Evolutionary conservation across 345 rosid genomes (phyloP).

Genomic region (Abelmoschus esculentus): DNA sequence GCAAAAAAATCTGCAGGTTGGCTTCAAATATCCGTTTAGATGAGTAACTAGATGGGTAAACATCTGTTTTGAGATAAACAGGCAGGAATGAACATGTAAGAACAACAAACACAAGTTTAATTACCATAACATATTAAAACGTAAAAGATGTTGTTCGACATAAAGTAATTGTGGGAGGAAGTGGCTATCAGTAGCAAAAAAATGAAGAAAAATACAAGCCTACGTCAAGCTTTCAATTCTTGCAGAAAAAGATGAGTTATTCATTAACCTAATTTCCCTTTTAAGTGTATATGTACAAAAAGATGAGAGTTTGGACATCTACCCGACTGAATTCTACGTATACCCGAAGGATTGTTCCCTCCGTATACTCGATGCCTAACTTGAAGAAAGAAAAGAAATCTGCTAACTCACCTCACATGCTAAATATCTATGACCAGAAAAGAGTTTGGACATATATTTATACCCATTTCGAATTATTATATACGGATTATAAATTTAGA

Average conservation of each 20-base stretch:
- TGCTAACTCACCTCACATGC: constrained; percentile 15
- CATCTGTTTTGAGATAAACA: too few relatives aligned
- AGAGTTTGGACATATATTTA: background rate
- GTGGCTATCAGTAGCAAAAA: too few relatives aligned
- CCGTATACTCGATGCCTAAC: constrained; percentile 23
- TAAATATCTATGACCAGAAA: background rate
- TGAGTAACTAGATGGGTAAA: too few relatives aligned
- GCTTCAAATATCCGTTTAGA: too few relatives aligned
- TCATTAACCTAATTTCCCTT: background rate
- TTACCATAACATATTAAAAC: too few relatives aligned
- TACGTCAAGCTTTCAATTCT: background rate
- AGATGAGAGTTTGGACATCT: constrained; percentile 15
- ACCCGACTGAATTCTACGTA: constrained; percentile 24
- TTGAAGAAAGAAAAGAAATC: too few relatives aligned
- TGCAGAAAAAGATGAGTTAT: background rate
- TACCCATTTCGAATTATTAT: background rate
- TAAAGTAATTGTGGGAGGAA: too few relatives aligned
- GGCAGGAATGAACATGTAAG: too few relatives aligned
- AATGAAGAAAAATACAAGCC: background rate
- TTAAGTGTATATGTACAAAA: background rate
- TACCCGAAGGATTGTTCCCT: constrained; percentile 29
- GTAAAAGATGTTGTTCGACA: too few relatives aligned
- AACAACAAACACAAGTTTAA: too few relatives aligned
- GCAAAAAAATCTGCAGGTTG: too few relatives aligned
- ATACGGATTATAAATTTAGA: too few relatives aligned